Evolutionary conservation across 2,329 filamentous ascomycete species (phyloP).

Genomic region (Aspergillus quadrilineatus): DNA sequence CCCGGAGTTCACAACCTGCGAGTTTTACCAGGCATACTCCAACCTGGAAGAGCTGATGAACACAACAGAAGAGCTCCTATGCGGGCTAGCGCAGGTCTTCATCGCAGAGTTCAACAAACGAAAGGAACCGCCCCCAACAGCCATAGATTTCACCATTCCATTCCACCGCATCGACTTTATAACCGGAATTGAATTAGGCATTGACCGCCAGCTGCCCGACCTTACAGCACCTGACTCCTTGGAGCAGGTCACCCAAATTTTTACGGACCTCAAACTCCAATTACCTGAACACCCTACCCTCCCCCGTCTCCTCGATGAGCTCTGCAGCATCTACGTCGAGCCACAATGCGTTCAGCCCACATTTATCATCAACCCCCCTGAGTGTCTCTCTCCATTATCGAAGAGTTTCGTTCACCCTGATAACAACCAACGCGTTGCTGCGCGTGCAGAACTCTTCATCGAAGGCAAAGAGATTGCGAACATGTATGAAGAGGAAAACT

Average conservation of each 20-base stretch:
- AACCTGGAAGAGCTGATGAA: conserved; percentile 72
- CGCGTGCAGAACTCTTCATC: conserved; percentile 83
- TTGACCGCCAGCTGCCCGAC: conserved; percentile 66
- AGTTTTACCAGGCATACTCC: conserved; percentile 89
- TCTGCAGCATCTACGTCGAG: conserved; percentile 76
- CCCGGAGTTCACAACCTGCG: conserved; percentile 95
- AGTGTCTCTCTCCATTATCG: conserved; percentile 84
- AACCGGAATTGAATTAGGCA: conserved; percentile 68
- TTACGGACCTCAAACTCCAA: conserved; percentile 50
- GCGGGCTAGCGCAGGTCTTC: conserved; percentile 56
- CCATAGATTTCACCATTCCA: conserved; percentile 57
- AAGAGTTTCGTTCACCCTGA: conserved; percentile 75
- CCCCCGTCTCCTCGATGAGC: conserved; percentile 74
- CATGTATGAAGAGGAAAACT: conserved; percentile 98
- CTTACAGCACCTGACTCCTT: conserved; percentile 57
- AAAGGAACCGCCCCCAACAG: conserved; percentile 48
- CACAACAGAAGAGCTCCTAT: conserved; percentile 72
- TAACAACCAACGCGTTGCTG: conserved; percentile 71
- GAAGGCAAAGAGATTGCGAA: conserved; percentile 81
- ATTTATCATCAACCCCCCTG: conserved; percentile 87
- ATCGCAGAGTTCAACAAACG: conserved; percentile 47
- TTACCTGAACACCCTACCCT: conserved; percentile 57
- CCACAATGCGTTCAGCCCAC: conserved; percentile 69
- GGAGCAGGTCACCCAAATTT: conserved; percentile 57
- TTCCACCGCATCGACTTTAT: conserved; percentile 77